phyloP scores from a whole-genome alignment of 768 basidiomycete genomes.

The Xerocomus potaroensis region DNA sequence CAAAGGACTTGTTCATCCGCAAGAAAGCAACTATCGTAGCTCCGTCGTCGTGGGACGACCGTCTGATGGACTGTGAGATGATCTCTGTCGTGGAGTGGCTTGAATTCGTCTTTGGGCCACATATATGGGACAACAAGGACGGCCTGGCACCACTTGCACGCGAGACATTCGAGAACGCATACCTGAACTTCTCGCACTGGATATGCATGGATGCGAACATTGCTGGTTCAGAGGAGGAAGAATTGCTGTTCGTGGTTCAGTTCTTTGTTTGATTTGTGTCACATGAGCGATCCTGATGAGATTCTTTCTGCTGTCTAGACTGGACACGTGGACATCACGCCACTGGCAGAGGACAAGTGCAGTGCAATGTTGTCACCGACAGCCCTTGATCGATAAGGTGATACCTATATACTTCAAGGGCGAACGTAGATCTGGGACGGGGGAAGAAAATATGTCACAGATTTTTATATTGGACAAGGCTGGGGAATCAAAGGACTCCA shows the following conservation, averaged over 20 bases:
- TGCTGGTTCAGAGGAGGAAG: neutral
- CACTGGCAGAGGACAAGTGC: conserved; percentile 1
- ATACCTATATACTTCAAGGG: neutral
- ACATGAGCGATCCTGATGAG: neutral
- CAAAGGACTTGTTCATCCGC: neutral
- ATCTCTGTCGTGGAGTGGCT: conserved; percentile 11
- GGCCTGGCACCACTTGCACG: neutral
- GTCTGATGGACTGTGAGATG: conserved; percentile 9
- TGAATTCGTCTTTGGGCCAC: too few species aligned
- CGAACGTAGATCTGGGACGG: neutral
- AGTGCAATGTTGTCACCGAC: neutral
- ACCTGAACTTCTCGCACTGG: conserved; percentile 14
- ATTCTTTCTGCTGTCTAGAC: neutral
- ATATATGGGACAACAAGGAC: neutral
- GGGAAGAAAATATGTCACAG: neutral
- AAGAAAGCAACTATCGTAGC: neutral
- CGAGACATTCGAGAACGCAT: conserved; percentile 4
- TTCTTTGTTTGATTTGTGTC: neutral
- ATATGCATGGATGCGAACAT: conserved; percentile 10
- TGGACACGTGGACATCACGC: neutral
- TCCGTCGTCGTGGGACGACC: neutral
- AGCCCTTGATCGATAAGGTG: neutral
- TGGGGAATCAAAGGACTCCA: neutral
- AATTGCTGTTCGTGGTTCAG: neutral
- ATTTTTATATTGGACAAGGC: neutral